Conservation (phyloP, 2,329 filamentous ascomycete species). For the Alternaria incomplexa region DNA sequence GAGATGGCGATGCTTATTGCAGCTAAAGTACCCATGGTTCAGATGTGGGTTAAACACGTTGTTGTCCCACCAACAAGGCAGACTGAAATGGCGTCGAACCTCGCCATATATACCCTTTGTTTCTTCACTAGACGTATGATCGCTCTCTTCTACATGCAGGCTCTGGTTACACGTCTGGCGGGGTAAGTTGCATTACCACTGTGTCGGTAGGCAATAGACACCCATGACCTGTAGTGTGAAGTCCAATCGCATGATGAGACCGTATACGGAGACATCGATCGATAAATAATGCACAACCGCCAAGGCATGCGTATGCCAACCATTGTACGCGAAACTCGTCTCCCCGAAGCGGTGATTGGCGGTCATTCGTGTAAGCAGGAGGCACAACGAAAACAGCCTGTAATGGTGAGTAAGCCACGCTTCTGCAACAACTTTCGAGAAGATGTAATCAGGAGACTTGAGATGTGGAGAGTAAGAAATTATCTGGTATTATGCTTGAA, state of each 20-base stretch:
- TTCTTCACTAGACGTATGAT: not conserved
- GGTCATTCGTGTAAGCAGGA: not conserved
- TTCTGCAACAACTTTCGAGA: not conserved
- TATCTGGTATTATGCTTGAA: not conserved
- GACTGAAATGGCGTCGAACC: not conserved
- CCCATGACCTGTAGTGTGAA: not conserved
- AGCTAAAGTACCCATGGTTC: not conserved
- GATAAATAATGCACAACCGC: not conserved
- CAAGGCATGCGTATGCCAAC: not conserved
- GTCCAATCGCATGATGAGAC: not conserved
- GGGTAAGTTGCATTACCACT: not conserved
- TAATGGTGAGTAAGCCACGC: not conserved
- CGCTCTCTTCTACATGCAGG: not conserved
- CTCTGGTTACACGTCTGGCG: not conserved
- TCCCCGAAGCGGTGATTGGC: not conserved
- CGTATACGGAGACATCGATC: not conserved
- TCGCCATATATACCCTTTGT: not conserved
- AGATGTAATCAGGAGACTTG: not conserved
- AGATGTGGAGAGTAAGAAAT: not conserved
- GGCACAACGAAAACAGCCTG: not conserved
- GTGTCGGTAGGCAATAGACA: not conserved
- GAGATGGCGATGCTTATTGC: not conserved
- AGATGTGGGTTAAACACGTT: not conserved
- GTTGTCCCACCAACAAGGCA: not conserved
- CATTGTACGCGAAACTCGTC: not conserved